These are phyloP conservation scores for Trifolium pratense DNA, from an alignment of 306 rosid species.

Conservation along the genomic window DNA sequence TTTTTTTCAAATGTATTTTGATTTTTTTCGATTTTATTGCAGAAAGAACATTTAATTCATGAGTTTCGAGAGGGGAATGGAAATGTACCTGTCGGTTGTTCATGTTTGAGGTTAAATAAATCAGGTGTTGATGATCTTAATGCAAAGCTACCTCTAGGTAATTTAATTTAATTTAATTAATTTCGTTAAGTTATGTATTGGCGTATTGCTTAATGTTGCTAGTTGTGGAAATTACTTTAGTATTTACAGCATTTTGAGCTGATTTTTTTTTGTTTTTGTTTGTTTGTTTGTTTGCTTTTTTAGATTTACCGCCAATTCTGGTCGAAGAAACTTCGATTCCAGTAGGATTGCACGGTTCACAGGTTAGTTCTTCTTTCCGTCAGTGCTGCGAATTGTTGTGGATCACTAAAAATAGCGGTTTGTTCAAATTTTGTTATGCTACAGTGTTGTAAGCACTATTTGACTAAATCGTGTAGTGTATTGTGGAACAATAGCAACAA, in stretches of 20 bases:
- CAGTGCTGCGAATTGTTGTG: not conserved
- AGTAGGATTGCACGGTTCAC: constrained; percentile 51
- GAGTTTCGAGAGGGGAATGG: constrained; percentile 53
- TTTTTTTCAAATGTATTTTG: too few relatives aligned
- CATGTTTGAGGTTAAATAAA: constrained; percentile 49
- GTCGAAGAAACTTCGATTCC: constrained; percentile 61
- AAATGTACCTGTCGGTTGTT: constrained; percentile 46
- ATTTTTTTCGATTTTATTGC: constrained; percentile 34
- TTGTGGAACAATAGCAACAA: not conserved
- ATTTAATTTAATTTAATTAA: constrained; percentile 9
- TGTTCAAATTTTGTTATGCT: not conserved
- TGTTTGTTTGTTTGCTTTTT: too few relatives aligned
- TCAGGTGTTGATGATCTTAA: constrained; percentile 48
- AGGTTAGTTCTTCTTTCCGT: constrained; percentile 51
- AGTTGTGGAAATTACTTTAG: constrained; percentile 15
- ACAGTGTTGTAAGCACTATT: not conserved
- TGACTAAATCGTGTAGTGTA: not conserved
- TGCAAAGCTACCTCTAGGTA: constrained; percentile 66
- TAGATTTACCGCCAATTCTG: constrained; percentile 63
- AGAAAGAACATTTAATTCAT: constrained; percentile 47
- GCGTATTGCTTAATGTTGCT: constrained; percentile 23
- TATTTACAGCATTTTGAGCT: not conserved
- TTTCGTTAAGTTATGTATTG: constrained; percentile 15
- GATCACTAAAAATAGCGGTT: not conserved
- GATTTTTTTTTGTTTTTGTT: constrained; percentile 31